A percentile compares a stretch with the other conserved stretches of the same genome.
Evolutionary conservation across 2,329 filamentous ascomycete species (phyloP).

Genomic region (Pseudovirgaria hyperparasitica): DNA sequence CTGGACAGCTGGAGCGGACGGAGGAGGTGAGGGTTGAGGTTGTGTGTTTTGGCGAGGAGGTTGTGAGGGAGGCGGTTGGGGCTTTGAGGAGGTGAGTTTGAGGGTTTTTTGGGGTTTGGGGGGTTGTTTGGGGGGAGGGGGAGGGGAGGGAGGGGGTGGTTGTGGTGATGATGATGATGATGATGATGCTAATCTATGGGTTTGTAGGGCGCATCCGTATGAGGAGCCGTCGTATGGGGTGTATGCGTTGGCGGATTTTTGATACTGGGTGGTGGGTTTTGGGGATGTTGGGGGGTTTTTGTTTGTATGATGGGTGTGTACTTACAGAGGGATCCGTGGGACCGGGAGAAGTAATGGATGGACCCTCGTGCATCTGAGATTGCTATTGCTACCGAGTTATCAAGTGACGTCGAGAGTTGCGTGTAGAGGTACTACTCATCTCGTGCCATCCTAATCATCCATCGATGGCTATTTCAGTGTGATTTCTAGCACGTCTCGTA

Average conservation of each 20-base stretch:
- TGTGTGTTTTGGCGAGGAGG: slow-evolving; percentile 46
- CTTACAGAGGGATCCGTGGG: too few species aligned
- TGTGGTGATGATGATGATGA: slow-evolving; percentile 3
- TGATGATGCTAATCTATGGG: slow-evolving; percentile 2
- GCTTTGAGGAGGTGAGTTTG: slow-evolving; percentile 50
- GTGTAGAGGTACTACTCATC: too few species aligned
- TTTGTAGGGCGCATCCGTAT: slow-evolving; percentile 30
- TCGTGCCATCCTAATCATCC: too few species aligned
- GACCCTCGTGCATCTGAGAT: too few species aligned
- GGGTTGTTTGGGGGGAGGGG: slow-evolving; percentile 1
- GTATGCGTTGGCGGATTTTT: slow-evolving; percentile 33
- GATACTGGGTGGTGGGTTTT: too few species aligned
- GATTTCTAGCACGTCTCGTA: too few species aligned
- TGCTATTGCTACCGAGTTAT: too few species aligned
- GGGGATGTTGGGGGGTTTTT: too few species aligned
- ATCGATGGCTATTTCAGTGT: too few species aligned
- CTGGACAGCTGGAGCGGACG: slow-evolving; percentile 44
- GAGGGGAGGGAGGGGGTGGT: not conserved
- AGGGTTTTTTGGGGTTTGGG: slow-evolving; percentile 1
- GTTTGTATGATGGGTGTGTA: too few species aligned
- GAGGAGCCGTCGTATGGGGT: slow-evolving; percentile 34
- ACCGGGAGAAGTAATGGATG: too few species aligned
- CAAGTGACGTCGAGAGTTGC: too few species aligned
- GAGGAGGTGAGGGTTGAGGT: slow-evolving; percentile 52
- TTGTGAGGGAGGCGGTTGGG: slow-evolving; percentile 42